Evolutionary conservation across 2,329 filamentous ascomycete genomes (phyloP), one percentile per base, ranked within the genome.

Genomic region (Aspergillus melleus): DNA sequence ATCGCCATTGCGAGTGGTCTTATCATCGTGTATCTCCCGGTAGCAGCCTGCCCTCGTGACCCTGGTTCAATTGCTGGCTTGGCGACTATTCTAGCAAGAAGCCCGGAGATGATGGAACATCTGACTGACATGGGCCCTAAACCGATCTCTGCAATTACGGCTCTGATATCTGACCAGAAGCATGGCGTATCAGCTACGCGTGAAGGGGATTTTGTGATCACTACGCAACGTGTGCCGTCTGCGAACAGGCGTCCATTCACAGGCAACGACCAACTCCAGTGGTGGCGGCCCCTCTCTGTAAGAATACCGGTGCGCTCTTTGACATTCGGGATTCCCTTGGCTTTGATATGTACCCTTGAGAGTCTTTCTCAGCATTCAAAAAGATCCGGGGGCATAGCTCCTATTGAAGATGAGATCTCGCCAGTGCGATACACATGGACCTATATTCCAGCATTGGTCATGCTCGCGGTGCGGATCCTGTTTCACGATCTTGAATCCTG

Each of bases 381-480:
- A n/a, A 20, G 3, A 6, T 14, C 47, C 1, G 22, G 20, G 3
- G 22, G 47, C 47, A 50, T 50, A 8, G n/a, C 47, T 16, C 20
- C 29, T 2, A 29, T 50, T 12, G 47, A 50, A 10, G 47, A 29
- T 26, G 29, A 50, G 19, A 12, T 30, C 26, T 19, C 50, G 1
- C 80, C 61, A 53, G 59, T 54, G 54, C 63, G 65, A 67, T 65
- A 64, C 61, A 55, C 60, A 30, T 68, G 65, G 66, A 55, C 53
- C 14, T 68, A 68, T 29, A 52, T 68, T 19, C 66, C 66, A 1
- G 65, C 66, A 14, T 29, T 67, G 14, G 51, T 65, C 11, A 66
- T 68, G 63, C 59, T 68, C 20, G 47, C 44, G 14, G 50, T 64
- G 12, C 62, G 60, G n/a, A 52, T 64, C 26, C 52, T 66, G 11